Evolutionary conservation across 768 basidiomycete species (phyloP).

Genomic region (Amanita muscaria): DNA sequence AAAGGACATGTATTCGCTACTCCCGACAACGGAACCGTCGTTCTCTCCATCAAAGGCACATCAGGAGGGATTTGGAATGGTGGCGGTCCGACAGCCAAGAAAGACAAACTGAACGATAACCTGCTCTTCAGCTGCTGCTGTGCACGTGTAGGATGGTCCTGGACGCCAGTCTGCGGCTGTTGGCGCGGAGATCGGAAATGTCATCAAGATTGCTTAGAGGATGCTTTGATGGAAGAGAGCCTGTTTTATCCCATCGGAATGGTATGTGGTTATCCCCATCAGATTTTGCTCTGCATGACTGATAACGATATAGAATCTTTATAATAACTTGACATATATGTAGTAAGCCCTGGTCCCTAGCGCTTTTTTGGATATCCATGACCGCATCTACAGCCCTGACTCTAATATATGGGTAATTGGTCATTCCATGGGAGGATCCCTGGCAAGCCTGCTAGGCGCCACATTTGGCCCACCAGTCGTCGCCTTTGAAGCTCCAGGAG

Average conservation of each 20-base stretch:
- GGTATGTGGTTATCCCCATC: constrained; percentile 39
- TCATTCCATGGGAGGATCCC: constrained; percentile 62
- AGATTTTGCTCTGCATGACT: not conserved
- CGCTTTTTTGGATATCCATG: not conserved
- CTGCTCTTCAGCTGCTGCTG: constrained; percentile 93
- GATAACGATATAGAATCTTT: constrained; percentile 60
- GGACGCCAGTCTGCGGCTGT: constrained; percentile 92
- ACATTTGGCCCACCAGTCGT: constrained; percentile 89
- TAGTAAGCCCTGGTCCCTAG: constrained; percentile 35
- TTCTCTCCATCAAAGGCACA: constrained; percentile 91
- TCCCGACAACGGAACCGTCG: constrained; percentile 72
- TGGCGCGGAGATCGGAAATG: constrained; percentile 76
- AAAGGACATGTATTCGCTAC: constrained; percentile 89
- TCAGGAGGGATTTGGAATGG: constrained; percentile 68
- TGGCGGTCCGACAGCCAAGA: constrained; percentile 77
- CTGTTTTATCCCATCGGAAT: constrained; percentile 88
- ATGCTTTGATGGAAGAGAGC: constrained; percentile 65
- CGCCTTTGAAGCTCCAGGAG: constrained; percentile 85
- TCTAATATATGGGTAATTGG: constrained; percentile 85
- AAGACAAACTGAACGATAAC: constrained; percentile 93
- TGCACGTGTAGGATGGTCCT: constrained; percentile 84
- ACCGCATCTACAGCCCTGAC: constrained; percentile 39
- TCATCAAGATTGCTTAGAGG: constrained; percentile 68
- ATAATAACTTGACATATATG: constrained; percentile 89
- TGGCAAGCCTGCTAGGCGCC: constrained; percentile 75